A percentile compares a stretch with the other conserved stretches of the same genome.
Evolutionary conservation across 371 early-diverging fungal species (phyloP).

Genomic region (Phascolomyces articulosus): DNA sequence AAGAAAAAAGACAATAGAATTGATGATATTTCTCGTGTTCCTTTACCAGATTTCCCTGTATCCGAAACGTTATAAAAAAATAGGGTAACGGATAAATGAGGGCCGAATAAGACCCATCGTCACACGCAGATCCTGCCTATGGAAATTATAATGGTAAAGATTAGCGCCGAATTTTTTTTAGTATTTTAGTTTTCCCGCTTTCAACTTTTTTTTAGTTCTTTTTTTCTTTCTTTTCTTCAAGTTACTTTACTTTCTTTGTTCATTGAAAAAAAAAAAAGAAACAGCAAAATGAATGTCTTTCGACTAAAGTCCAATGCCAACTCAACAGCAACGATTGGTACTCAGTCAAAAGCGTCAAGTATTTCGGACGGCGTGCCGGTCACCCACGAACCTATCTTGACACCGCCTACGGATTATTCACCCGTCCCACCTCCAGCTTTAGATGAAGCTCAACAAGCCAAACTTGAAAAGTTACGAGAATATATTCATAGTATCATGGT

Average conservation of each 20-base stretch:
- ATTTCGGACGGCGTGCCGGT: constrained; percentile 31
- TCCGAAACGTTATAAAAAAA: background rate
- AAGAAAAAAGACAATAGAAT: background rate
- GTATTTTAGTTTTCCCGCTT: background rate
- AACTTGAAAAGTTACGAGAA: constrained; percentile 47
- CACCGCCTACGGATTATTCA: constrained; percentile 26
- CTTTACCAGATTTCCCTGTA: background rate
- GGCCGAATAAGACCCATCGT: background rate
- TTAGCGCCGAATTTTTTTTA: constrained; percentile 3
- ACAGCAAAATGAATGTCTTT: constrained; percentile 23
- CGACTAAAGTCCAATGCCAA: constrained; percentile 22
- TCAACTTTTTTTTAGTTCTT: background rate
- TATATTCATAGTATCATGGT: constrained; percentile 57
- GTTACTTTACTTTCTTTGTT: background rate
- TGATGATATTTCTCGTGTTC: background rate
- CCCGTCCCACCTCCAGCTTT: constrained; percentile 35
- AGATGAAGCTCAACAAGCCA: constrained; percentile 46
- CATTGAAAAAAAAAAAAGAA: background rate
- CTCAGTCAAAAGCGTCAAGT: background rate
- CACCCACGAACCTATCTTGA: constrained; percentile 37
- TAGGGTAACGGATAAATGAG: constrained; percentile 2
- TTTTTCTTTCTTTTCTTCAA: background rate
- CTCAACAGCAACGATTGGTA: constrained; percentile 7
- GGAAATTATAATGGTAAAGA: background rate
- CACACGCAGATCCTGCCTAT: background rate